phyloP scores from a whole-genome alignment of 2,329 filamentous ascomycete species.

The Penicillium sp. region DNA sequence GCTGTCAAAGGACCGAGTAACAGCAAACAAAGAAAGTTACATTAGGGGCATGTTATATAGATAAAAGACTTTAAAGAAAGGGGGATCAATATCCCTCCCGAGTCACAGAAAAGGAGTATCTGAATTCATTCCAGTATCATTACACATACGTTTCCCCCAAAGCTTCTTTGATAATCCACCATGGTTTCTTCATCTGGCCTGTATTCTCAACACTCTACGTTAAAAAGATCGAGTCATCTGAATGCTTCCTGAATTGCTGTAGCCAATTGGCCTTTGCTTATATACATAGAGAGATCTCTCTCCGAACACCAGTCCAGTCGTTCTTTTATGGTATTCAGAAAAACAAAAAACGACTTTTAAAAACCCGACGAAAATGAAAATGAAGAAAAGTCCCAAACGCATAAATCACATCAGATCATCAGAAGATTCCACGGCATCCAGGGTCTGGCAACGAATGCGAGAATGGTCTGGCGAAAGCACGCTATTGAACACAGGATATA shows the following conservation, averaged over 20 bases:
- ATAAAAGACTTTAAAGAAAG: too few relatives aligned
- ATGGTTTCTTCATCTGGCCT: too few relatives aligned
- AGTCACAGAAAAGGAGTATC: too few relatives aligned
- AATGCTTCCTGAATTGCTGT: constrained; percentile 15
- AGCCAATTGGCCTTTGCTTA: constrained; percentile 25
- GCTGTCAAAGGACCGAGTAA: too few relatives aligned
- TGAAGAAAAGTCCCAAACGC: constrained; percentile 27
- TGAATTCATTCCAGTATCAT: too few relatives aligned
- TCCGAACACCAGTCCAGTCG: constrained; percentile 29
- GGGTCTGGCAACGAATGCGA: constrained; percentile 12
- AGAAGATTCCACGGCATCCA: constrained; percentile 20
- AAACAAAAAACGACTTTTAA: constrained; percentile 29
- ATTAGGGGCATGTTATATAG: too few relatives aligned
- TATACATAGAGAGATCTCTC: constrained; percentile 29
- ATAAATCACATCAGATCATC: constrained; percentile 36
- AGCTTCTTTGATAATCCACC: too few relatives aligned
- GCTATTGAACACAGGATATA: constrained; percentile 13
- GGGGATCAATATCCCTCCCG: too few relatives aligned
- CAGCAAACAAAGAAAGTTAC: too few relatives aligned
- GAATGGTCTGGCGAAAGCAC: constrained; percentile 18
- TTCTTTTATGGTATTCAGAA: constrained; percentile 20
- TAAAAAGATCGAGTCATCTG: background rate
- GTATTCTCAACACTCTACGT: background rate
- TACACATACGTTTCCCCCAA: too few relatives aligned
- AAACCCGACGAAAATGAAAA: constrained; percentile 19